Conservation (phyloP, 352 stramenopile species). For the Phytophthora cryptogea region DNA sequence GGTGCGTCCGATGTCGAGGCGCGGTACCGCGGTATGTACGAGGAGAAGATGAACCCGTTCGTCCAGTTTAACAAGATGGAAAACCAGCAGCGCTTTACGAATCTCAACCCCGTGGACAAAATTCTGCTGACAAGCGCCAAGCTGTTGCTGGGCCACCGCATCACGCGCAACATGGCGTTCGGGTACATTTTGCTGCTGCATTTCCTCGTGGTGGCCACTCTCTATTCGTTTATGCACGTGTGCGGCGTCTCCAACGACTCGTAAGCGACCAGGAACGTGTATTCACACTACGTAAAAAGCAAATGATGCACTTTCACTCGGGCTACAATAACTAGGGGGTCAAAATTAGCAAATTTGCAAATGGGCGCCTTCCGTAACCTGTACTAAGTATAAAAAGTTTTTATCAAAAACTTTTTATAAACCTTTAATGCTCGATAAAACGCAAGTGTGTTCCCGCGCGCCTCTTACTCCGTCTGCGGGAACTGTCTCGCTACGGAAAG, state of each 20-base stretch:
- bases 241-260: constrained; percentile 81
- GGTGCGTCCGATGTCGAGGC: constrained; percentile 57
- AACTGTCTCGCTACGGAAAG: no score
- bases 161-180: constrained; percentile 84
- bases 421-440: no score
- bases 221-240: constrained; percentile 89
- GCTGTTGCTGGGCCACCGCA: constrained; percentile 80
- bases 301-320: no score
- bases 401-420: no score
- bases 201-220: constrained; percentile 82
- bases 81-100: constrained; percentile 87
- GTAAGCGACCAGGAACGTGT: not conserved
- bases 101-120: constrained; percentile 91
- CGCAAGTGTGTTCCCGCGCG: no score
- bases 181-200: constrained; percentile 87
- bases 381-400: no score
- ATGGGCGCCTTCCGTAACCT: no score
- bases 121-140: constrained; percentile 88
- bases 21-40: constrained; percentile 89
- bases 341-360: not conserved
- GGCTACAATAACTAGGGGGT: no score
- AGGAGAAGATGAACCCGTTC: constrained; percentile 93
- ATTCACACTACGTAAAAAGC: no score
- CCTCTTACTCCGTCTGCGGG: no score
- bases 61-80: constrained; percentile 92